Evolutionary conservation across 495 filamentous ascomycete genomes (phyloP), one percentile per base, ranked within the genome.

Genomic region (Chaetomidium leptoderma): DNA sequence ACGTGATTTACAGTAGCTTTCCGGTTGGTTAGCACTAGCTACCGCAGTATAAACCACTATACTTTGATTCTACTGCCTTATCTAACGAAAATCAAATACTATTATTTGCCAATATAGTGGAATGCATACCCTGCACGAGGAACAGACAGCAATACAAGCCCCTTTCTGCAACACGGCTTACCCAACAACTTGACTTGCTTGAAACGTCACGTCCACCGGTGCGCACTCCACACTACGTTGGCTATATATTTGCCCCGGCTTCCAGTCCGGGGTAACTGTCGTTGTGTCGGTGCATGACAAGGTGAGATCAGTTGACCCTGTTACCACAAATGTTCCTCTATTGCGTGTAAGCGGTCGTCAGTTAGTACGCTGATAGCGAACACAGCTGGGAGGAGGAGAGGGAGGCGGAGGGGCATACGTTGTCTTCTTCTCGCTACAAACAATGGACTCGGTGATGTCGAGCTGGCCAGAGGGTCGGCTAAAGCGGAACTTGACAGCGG

Each of bases 181-280:
- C 9, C 49, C 49, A 37, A 56, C 53, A 19, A 56, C 43, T 4
- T 42, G 42, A 3, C 10, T 3, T 4, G 53, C 29, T 2, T 23
- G 23, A 11, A 56, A 56, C 2, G 32, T 48, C 1, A 37, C 42
- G 24, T 67, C 67, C 2, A 73, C 60, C 3, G 69, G 71, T 21
- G 24, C 46, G 59, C 75, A 78, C 21, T 46, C 59, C 32, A 77
- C 64, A 21, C 55, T 53, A 11, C 70, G 63, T 37, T 45, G 39
- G 10, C 68, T 70, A 58, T 76, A 78, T 29, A 72, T 73, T 53
- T 74, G 50, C 10, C 75, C 75, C 6, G 67, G 55, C 0, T 56
- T 60, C 75, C 75, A 78, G 66, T 75, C 63, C 6, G 65, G 68
- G 53, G 74, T 78, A 51, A 60, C 53, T 53, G 56, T 69, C 0